Percentiles rank a stretch among this genome's conserved stretches.
Conservation (phyloP, 2,329 filamentous ascomycete genomes). For the Ceratocystis alfenasii region DNA sequence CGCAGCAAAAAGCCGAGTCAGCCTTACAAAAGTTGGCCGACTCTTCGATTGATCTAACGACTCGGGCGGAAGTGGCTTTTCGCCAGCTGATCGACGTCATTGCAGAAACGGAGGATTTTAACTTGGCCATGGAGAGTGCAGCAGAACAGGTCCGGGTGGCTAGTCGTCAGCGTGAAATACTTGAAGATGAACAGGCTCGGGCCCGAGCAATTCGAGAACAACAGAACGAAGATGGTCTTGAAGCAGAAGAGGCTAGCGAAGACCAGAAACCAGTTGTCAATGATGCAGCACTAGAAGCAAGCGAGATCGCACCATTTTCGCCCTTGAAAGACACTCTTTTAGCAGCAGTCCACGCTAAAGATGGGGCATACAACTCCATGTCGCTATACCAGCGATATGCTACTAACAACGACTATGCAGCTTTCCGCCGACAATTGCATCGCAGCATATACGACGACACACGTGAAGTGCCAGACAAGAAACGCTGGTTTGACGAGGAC, state of each 20-base stretch:
- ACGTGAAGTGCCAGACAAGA: conserved; percentile 41
- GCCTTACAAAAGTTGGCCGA: conserved; percentile 13
- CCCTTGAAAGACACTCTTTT: conserved; percentile 4
- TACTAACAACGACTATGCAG: conserved; percentile 45
- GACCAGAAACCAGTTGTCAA: not conserved
- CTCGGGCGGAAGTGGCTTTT: conserved; percentile 34
- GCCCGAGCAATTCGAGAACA: not conserved
- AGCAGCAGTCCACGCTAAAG: not conserved
- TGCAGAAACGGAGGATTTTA: conserved; percentile 40
- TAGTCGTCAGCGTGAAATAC: conserved; percentile 22
- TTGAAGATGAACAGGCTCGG: not conserved
- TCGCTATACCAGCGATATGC: conserved; percentile 39
- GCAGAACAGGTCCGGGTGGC: conserved; percentile 26
- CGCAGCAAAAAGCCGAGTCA: conserved; percentile 1
- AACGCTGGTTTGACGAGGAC: conserved; percentile 41
- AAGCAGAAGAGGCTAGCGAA: not conserved
- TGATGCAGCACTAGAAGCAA: not conserved
- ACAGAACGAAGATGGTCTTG: not conserved
- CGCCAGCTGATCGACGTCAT: conserved; percentile 40
- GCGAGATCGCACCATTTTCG: not conserved
- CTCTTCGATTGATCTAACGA: not conserved
- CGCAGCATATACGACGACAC: conserved; percentile 39
- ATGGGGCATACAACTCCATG: conserved; percentile 28
- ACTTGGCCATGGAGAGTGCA: conserved; percentile 31
- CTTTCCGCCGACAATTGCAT: conserved; percentile 49